Evolutionary conservation across 768 basidiomycete species (phyloP).

Genomic region (Glaciozyma antarctica): DNA sequence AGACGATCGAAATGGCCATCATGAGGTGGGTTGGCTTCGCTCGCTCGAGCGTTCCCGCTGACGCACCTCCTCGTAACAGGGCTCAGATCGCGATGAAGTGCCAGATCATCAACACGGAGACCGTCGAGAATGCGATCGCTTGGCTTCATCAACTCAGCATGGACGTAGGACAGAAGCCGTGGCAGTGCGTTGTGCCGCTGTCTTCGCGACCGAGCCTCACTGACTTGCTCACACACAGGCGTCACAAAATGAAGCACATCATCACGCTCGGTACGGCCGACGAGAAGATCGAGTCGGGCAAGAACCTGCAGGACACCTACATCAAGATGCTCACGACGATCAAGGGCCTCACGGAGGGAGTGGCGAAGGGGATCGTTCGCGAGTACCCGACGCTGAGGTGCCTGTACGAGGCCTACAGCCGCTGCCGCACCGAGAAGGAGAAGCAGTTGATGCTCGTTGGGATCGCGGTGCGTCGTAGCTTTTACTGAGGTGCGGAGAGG

Average conservation of each 20-base stretch:
- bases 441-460: constrained; percentile 20
- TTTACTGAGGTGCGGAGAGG: neutral
- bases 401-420: constrained; percentile 21
- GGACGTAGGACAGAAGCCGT: constrained; percentile 26
- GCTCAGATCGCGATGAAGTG: constrained; percentile 14
- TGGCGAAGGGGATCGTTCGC: constrained; percentile 28
- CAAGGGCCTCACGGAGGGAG: constrained; percentile 24
- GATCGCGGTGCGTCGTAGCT: constrained; percentile 14
- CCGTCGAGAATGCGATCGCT: constrained; percentile 21
- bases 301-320: constrained; percentile 30
- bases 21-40: constrained; percentile 6
- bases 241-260: constrained; percentile 18
- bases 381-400: constrained; percentile 31
- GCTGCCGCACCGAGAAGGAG: constrained; percentile 8
- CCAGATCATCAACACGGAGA: constrained; percentile 24
- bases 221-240: neutral
- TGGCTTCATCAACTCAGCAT: constrained; percentile 29
- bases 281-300: constrained; percentile 25
- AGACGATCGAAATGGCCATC: constrained; percentile 18
- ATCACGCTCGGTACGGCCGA: constrained; percentile 15
- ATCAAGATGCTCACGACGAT: constrained; percentile 32
- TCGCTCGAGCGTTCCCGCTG: no score
- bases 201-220: neutral
- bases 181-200: constrained; percentile 34
- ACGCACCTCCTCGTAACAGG: neutral